Evolutionary conservation across 169 alveolate genomes (phyloP).

Genomic region (Miamiensis avidus): DNA sequence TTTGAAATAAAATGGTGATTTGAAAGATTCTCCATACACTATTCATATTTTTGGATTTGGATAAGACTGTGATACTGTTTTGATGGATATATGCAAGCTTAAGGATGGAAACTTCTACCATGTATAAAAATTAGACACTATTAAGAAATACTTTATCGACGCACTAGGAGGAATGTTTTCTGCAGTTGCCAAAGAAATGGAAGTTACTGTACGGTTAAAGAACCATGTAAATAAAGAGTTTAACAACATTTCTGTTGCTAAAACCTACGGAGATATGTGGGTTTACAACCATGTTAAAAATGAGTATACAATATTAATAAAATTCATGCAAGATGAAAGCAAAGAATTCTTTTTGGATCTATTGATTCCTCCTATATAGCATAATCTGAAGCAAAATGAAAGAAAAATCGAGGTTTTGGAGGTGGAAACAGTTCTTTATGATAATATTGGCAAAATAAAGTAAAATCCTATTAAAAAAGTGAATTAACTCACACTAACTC

Average conservation of each 20-base stretch:
- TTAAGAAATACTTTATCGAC: constrained; percentile 60
- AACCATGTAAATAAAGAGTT: constrained; percentile 4
- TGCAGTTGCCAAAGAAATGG: constrained; percentile 52
- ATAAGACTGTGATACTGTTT: constrained; percentile 54
- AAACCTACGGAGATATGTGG: constrained; percentile 51
- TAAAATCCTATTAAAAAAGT: background rate
- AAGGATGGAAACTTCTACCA: constrained; percentile 66
- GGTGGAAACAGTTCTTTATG: background rate
- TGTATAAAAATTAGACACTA: constrained; percentile 47
- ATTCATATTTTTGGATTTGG: constrained; percentile 71
- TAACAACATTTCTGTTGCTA: background rate
- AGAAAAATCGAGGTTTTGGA: constrained; percentile 19
- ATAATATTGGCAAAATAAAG: background rate
- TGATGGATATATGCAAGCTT: constrained; percentile 52
- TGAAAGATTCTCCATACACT: constrained; percentile 18
- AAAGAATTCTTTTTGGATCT: constrained; percentile 33
- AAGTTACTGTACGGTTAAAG: constrained; percentile 18
- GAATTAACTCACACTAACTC: constrained; percentile 4
- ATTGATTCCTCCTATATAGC: constrained; percentile 1
- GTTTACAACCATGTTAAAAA: no score
- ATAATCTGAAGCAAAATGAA: constrained; percentile 20
- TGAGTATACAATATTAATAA: constrained; percentile 14
- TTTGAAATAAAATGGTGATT: background rate
- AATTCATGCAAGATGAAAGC: constrained; percentile 20
- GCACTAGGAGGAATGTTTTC: constrained; percentile 68